These are phyloP conservation scores for Colletotrichum sp. DNA, from an alignment of 2,329 filamentous ascomycete genomes.

Conservation along the genomic window DNA sequence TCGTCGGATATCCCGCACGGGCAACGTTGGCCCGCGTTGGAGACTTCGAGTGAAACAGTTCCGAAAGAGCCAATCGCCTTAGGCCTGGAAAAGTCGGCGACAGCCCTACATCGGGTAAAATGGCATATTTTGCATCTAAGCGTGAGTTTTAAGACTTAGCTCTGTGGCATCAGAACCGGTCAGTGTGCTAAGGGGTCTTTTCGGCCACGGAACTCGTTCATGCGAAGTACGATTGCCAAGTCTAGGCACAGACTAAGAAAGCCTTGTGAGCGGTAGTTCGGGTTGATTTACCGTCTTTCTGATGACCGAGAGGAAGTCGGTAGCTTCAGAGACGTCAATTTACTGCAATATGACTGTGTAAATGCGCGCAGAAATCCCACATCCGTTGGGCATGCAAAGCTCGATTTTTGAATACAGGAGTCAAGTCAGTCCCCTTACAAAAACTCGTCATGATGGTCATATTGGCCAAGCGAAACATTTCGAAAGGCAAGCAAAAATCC, in stretches of 20 bases:
- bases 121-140: not conserved
- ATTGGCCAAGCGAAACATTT: not conserved
- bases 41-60: not conserved
- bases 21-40: not conserved
- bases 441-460: accelerated
- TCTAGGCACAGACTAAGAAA: not conserved
- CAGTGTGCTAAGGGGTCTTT: not conserved
- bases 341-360: accelerated
- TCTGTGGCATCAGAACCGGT: not conserved
- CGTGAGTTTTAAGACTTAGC: not conserved
- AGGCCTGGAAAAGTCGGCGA: not conserved
- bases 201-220: not conserved
- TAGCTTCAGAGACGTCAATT: not conserved
- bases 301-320: accelerated
- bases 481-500: not conserved
- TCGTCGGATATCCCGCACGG: not conserved
- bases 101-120: not conserved
- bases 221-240: not conserved
- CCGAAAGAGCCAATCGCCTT: not conserved
- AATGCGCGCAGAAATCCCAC: accelerated
- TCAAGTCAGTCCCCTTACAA: not conserved
- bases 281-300: not conserved
- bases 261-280: not conserved
- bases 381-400: not conserved
- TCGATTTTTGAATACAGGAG: accelerated